Evolutionary conservation across 1,139 yeast genomes (phyloP), one percentile per base, ranked within the genome.

Genomic region (Hyphopichia khmerensis): DNA sequence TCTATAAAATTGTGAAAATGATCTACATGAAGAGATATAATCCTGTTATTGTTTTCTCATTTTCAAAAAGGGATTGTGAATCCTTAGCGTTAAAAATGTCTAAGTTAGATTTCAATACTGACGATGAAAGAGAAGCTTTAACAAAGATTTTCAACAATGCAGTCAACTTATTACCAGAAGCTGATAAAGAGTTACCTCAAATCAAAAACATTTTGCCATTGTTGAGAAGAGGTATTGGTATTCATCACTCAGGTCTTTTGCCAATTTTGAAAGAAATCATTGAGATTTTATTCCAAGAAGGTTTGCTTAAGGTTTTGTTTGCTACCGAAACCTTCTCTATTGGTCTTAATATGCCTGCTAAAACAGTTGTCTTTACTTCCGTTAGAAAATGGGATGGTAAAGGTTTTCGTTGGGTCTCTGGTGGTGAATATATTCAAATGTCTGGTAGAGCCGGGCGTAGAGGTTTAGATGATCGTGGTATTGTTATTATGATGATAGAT

Each of bases 391-490:
- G 96, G 96, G 99, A 95, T 65, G 99, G 99, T 56, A 83, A 80
- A 48, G 95, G 93, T 21, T 90, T 91, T 72, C 82, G 99, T 66
- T 93, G 98, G 98, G 96, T 95, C 33, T 88, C 96, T 43, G 98
- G 98, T 46, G 99, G 99, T 70, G 99, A 95, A 67, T 95, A 93
- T 65, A 95, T 93, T 56, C 99, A 95, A 69, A 93, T 93, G 99
- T 88, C 97, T 35, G 99, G 99, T 49, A 84, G 99, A 69, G 99
- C 99, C 15, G 99, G 99, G 57, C 91, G 99, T 76, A 87, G 99
- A 77, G 99, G 99, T 57, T 78, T 95, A 51, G 99, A 95, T 76
- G 97, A 93, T 61, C 84, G 98, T 60, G 99, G 99, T 69, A 91
- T 93, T 62, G 99, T 95, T 42, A 93, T 95, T 55, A 87, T 95